Conservation (phyloP, 2,329 filamentous ascomycete genomes). For the Phoma herbarum region DNA sequence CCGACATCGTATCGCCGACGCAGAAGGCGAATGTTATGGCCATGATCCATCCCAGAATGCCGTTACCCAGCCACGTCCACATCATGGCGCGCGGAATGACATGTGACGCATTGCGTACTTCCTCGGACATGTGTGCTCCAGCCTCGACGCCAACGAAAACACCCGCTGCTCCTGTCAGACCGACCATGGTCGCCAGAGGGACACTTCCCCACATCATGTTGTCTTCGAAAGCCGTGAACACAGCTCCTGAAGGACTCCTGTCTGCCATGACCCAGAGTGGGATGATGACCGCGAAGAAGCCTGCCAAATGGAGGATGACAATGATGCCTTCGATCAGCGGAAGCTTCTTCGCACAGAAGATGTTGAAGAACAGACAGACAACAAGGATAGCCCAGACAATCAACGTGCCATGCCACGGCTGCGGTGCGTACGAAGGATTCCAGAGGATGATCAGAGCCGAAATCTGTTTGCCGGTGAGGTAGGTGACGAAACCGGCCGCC, state of each 20-base stretch:
- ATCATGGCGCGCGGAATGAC: constrained; percentile 51
- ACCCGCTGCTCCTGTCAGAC: constrained; percentile 38
- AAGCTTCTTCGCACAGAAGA: constrained; percentile 47
- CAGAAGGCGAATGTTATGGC: constrained; percentile 29
- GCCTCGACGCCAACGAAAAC: constrained; percentile 39
- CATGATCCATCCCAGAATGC: constrained; percentile 48
- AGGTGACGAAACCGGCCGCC: constrained; percentile 31
- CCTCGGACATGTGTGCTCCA: constrained; percentile 45
- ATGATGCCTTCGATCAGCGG: constrained; percentile 42
- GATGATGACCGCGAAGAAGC: constrained; percentile 53
- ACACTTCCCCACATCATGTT: constrained; percentile 47
- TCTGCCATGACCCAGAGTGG: constrained; percentile 39
- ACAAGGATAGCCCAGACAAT: constrained; percentile 43
- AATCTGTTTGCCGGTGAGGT: constrained; percentile 42
- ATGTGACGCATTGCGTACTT: constrained; percentile 38
- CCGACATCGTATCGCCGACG: constrained; percentile 20
- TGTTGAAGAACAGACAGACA: constrained; percentile 53
- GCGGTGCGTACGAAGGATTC: constrained; percentile 50
- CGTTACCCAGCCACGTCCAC: constrained; percentile 48
- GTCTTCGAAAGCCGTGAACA: constrained; percentile 43
- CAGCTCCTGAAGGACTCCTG: constrained; percentile 23
- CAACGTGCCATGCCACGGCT: constrained; percentile 59
- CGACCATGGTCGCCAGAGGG: constrained; percentile 46
- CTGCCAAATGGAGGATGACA: constrained; percentile 48
- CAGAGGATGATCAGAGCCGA: constrained; percentile 50